These are phyloP conservation scores for Cryphonectria parasitica DNA, from an alignment of 2,329 filamentous ascomycete genomes.

Conservation along the genomic window DNA sequence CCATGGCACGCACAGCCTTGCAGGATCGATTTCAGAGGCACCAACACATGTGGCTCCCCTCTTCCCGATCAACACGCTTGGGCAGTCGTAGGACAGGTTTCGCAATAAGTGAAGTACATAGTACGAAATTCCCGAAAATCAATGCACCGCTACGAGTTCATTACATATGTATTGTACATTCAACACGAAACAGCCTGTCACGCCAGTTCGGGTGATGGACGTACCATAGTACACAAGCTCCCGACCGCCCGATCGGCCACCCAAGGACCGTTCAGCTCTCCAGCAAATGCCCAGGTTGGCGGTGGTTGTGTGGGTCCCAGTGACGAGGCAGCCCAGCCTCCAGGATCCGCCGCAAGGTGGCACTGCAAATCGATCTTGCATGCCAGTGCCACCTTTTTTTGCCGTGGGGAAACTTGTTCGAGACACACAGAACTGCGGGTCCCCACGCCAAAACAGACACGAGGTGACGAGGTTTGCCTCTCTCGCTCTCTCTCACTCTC, in stretches of 20 bases:
- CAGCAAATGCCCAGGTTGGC: not conserved
- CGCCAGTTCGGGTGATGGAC: not conserved
- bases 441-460: constrained; percentile 7
- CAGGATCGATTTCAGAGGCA: too few relatives aligned
- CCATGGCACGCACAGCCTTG: too few relatives aligned
- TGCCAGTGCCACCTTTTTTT: not conserved
- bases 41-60: too few relatives aligned
- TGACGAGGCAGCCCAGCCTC: constrained; percentile 13
- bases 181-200: not conserved
- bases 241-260: not conserved
- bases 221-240: not conserved
- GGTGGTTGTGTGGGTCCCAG: constrained; percentile 7
- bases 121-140: not conserved
- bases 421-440: constrained; percentile 11
- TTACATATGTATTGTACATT: not conserved
- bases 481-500: not conserved
- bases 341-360: constrained; percentile 10
- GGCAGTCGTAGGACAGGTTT: too few relatives aligned
- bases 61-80: too few relatives aligned
- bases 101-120: not conserved
- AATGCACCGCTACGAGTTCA: too few relatives aligned
- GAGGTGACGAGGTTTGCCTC: constrained; percentile 12
- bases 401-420: not conserved
- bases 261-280: not conserved
- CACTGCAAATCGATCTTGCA: constrained; percentile 5